Evolutionary conservation across 2,329 filamentous ascomycete genomes (phyloP).

Genomic region (Pseudocercospora crystallina): DNA sequence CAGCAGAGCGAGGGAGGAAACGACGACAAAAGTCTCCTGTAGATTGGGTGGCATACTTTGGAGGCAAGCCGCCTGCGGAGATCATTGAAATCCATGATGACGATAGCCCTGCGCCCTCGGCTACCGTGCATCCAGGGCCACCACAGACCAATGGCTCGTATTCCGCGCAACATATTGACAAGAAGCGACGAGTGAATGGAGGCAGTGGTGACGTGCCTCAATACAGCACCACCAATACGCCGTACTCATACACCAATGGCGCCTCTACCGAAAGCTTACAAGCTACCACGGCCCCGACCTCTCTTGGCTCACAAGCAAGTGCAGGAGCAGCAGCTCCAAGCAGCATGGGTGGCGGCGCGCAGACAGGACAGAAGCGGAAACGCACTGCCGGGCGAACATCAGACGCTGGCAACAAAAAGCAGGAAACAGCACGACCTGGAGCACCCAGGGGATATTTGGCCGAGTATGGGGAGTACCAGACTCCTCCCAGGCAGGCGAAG

Average conservation of each 20-base stretch:
- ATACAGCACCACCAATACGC: slow-evolving; percentile 55
- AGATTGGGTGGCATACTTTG: slow-evolving; percentile 40
- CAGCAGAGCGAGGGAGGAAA: slow-evolving; percentile 21
- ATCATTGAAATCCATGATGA: slow-evolving; percentile 56
- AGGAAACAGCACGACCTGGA: slow-evolving; percentile 30
- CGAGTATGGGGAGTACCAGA: slow-evolving; percentile 67
- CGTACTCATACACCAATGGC: slow-evolving; percentile 72
- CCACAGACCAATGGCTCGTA: slow-evolving; percentile 25
- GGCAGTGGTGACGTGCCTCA: slow-evolving; percentile 25
- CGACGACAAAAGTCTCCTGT: slow-evolving; percentile 29
- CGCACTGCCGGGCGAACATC: slow-evolving; percentile 62
- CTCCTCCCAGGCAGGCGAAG: slow-evolving; percentile 82
- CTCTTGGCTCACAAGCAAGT: slow-evolving; percentile 67
- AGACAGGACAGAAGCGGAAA: slow-evolving; percentile 85
- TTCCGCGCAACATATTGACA: slow-evolving; percentile 59
- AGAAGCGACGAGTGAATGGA: slow-evolving; percentile 68
- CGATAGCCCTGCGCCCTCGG: slow-evolving; percentile 31
- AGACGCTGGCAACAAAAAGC: slow-evolving; percentile 33
- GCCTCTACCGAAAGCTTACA: slow-evolving; percentile 49
- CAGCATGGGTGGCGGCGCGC: slow-evolving; percentile 62
- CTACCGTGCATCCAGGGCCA: slow-evolving; percentile 22
- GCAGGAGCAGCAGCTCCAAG: slow-evolving; percentile 43
- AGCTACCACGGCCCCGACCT: slow-evolving; percentile 81
- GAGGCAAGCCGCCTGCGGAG: slow-evolving; percentile 45
- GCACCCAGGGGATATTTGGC: slow-evolving; percentile 32